Base-by-base conservation (phyloP, 1,139 yeast genomes). In the Blastobotrys buckinghamii region DNA sequence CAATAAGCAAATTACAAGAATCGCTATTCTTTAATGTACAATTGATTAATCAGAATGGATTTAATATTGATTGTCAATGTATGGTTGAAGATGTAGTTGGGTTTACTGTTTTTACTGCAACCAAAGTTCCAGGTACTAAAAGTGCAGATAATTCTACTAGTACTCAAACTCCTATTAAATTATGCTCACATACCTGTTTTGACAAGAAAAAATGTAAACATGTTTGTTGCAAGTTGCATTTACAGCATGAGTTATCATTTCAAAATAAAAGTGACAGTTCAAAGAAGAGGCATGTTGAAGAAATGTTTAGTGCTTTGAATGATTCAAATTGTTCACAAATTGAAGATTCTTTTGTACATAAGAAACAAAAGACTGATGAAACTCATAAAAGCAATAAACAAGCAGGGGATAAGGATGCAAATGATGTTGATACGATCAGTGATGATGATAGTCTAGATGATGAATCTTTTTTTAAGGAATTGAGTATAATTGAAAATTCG, bases 371-470 rank as follows among this genome's bases (percentile, higher is more conserved):
- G 7, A 5, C 4, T 22, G 24, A 22, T n/a, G n/a, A n/a, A n/a
- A n/a, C n/a, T n/a, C n/a, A n/a, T n/a, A n/a, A n/a, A n/a, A n/a
- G n/a, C n/a, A n/a, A n/a, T n/a, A 19, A 7, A 17, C n/a, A 10
- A 9, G 39, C 6, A 6, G 24, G 24, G 6, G 26, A 22, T 15
- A 16, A 33, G 13, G 9, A 17, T 37, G n/a, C 6, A 9, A 27
- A 37, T 7, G 6, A 20, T 8, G 2, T 10, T n/a, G n/a, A n/a
- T 27, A 20, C 5, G 17, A 24, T 16, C 20, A n/a, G 33, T 33
- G 16, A n/a, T 26, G 44, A 45, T 22, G 44, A 45, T n/a, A 35
- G 32, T 41, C 27, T 40, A 19, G 27, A 37, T 32, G 41, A 37
- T 46, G 34, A 13, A 13, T 26, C 22, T 22, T 34, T 35, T 15